Conservation (phyloP, 2,329 filamentous ascomycete genomes). For the Corinectria fuckeliana region DNA sequence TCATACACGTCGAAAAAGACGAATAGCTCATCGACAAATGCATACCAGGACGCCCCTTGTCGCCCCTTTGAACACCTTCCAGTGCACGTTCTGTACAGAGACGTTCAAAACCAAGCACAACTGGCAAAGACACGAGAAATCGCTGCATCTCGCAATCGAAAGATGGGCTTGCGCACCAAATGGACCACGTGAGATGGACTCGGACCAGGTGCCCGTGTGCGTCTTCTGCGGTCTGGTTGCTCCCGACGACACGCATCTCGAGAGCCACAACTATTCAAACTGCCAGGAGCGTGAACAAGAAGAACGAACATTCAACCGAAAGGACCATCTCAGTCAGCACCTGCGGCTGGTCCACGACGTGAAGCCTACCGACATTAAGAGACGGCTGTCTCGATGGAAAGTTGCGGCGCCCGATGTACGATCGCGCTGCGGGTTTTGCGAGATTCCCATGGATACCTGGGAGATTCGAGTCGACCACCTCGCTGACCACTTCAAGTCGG, state of each 20-base stretch:
- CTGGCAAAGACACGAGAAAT: slow-evolving; percentile 56
- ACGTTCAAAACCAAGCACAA: slow-evolving; percentile 51
- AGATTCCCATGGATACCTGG: slow-evolving; percentile 46
- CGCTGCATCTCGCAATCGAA: slow-evolving; percentile 51
- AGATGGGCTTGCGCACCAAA: slow-evolving; percentile 50
- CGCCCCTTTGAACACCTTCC: slow-evolving; percentile 28
- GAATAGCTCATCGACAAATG: neutral
- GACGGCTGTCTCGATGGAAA: no score
- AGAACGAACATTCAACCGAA: slow-evolving; percentile 51
- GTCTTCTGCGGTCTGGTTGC: slow-evolving; percentile 44
- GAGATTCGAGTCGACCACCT: slow-evolving; percentile 45
- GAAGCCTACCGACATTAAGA: slow-evolving; percentile 35
- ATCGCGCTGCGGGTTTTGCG: slow-evolving; percentile 51
- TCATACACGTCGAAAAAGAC: slow-evolving; percentile 5
- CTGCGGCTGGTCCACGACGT: slow-evolving; percentile 47
- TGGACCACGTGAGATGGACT: slow-evolving; percentile 39
- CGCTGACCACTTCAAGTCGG: slow-evolving; percentile 50
- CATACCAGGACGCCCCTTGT: slow-evolving; percentile 3
- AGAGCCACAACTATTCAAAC: slow-evolving; percentile 43
- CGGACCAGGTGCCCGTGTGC: slow-evolving; percentile 50
- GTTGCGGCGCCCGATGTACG: slow-evolving; percentile 43
- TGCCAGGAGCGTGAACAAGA: slow-evolving; percentile 55
- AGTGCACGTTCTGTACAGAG: slow-evolving; percentile 53
- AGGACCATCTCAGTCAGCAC: slow-evolving; percentile 50
- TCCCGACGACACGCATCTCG: slow-evolving; percentile 40